Percentiles rank a stretch among this genome's conserved stretches.
Evolutionary conservation across 163 green algal genomes (phyloP).

Genomic region (Scenedesmus sp.): DNA sequence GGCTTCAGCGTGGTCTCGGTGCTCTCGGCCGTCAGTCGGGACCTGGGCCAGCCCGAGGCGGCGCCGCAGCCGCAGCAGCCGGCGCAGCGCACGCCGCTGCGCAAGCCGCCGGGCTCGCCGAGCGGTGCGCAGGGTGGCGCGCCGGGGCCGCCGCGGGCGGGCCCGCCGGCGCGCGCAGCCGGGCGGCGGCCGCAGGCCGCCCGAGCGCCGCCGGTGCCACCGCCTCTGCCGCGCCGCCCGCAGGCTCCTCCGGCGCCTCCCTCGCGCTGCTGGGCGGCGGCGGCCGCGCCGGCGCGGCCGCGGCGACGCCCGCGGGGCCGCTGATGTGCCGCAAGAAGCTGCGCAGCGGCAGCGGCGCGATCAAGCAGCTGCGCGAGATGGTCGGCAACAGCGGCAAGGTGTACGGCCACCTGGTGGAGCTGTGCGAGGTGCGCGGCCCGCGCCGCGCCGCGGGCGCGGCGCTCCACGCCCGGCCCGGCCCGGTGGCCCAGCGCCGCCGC

Average conservation of each 20-base stretch:
- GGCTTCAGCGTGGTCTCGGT: conserved; percentile 17
- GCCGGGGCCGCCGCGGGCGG: too few relatives aligned
- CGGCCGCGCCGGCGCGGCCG: neutral
- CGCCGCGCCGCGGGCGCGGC: too few relatives aligned
- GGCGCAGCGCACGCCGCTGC: neutral
- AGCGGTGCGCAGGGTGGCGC: conserved; percentile 5
- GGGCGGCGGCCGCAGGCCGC: too few relatives aligned
- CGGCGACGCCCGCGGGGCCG: neutral
- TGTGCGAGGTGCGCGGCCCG: conserved; percentile 19
- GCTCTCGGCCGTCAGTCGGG: conserved; percentile 9
- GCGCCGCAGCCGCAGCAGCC: conserved; percentile 8
- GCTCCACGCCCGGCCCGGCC: too few relatives aligned
- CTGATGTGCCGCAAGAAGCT: neutral
- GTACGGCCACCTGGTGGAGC: conserved; percentile 58
- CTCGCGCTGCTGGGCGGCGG: neutral
- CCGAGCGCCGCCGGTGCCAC: too few relatives aligned
- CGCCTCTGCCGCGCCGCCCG: too few relatives aligned
- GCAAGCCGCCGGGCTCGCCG: neutral
- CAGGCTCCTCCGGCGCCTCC: neutral
- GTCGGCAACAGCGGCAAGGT: conserved; percentile 69
- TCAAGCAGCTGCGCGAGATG: conserved; percentile 75
- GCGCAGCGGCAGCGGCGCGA: conserved; percentile 50
- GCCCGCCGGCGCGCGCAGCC: too few relatives aligned
- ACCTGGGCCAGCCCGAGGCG: neutral
- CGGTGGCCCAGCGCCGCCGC: too few relatives aligned